Evolutionary conservation across 2,329 filamentous ascomycete species (phyloP).

Genomic region (Ceratocystis colombiana): DNA sequence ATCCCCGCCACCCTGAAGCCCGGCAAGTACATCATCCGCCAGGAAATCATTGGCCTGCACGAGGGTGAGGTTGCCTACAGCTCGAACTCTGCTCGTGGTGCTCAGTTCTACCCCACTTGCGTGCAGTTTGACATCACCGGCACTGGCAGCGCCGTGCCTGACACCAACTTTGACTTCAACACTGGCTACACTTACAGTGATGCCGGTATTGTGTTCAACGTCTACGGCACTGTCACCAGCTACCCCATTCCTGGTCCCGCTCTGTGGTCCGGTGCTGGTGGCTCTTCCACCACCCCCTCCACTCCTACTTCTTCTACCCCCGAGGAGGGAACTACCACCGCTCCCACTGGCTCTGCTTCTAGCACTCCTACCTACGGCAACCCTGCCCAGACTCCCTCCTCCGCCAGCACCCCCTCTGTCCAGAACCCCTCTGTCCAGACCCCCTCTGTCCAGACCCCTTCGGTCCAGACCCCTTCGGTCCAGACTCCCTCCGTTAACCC

Average conservation of each 20-base stretch:
- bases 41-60: conserved; percentile 48
- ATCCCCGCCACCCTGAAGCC: conserved; percentile 39
- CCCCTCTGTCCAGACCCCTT: background rate
- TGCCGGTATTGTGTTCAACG: conserved; percentile 49
- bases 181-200: conserved; percentile 48
- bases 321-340: background rate
- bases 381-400: conserved; percentile 6
- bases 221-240: conserved; percentile 38
- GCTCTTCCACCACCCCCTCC: background rate
- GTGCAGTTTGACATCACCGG: conserved; percentile 41
- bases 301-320: background rate
- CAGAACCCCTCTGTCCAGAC: background rate
- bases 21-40: conserved; percentile 45
- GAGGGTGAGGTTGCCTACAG: conserved; percentile 35
- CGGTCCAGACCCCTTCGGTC: conserved; percentile 26
- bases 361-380: conserved; percentile 18
- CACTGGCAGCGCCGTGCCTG: conserved; percentile 36
- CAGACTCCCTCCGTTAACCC: conserved; percentile 22
- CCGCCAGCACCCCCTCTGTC: background rate
- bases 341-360: background rate
- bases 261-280: conserved; percentile 30
- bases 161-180: conserved; percentile 39
- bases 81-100: conserved; percentile 34
- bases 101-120: conserved; percentile 44
- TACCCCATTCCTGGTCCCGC: conserved; percentile 34